Conservation (phyloP, 2,329 filamentous ascomycete genomes). For the Talaromyces amestolkiae region DNA sequence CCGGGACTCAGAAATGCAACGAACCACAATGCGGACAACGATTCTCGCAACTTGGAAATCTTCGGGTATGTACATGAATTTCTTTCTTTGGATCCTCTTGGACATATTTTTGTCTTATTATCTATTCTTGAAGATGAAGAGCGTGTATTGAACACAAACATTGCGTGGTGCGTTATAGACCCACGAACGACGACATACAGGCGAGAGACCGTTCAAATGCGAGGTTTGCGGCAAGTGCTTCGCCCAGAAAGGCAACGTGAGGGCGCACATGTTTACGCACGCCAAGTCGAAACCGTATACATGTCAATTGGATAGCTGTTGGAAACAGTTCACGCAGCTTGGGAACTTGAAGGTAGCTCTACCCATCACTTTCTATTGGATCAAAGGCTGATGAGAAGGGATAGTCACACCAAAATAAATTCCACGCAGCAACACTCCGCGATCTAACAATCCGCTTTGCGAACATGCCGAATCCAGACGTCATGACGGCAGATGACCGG, state of each 20-base stretch:
- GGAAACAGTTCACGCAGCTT: slow-evolving; percentile 83
- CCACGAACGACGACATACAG: slow-evolving; percentile 82
- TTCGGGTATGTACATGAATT: slow-evolving; percentile 62
- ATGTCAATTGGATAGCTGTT: slow-evolving; percentile 78
- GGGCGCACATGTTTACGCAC: slow-evolving; percentile 80
- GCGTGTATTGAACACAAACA: slow-evolving; percentile 5
- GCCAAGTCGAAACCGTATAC: slow-evolving; percentile 72
- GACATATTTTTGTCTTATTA: neutral
- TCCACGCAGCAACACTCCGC: slow-evolving; percentile 73
- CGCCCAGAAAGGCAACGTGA: slow-evolving; percentile 80
- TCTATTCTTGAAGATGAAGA: slow-evolving; percentile 2
- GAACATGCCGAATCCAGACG: slow-evolving; percentile 58
- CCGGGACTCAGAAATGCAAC: slow-evolving; percentile 58
- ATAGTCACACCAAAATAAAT: slow-evolving; percentile 89
- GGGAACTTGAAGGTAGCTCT: slow-evolving; percentile 79
- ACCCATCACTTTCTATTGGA: neutral
- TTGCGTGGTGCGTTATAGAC: slow-evolving; percentile 53
- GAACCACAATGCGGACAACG: slow-evolving; percentile 70
- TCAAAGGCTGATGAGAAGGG: slow-evolving; percentile 12
- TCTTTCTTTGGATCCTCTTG: neutral
- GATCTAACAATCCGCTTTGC: slow-evolving; percentile 70
- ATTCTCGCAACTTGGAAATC: slow-evolving; percentile 87
- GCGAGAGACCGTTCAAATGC: slow-evolving; percentile 80
- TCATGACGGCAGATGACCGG: slow-evolving; percentile 66
- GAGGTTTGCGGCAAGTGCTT: slow-evolving; percentile 77